These are phyloP conservation scores for Cucurbitaria berberidis DNA, from an alignment of 2,329 filamentous ascomycete species.

Conservation along the genomic window DNA sequence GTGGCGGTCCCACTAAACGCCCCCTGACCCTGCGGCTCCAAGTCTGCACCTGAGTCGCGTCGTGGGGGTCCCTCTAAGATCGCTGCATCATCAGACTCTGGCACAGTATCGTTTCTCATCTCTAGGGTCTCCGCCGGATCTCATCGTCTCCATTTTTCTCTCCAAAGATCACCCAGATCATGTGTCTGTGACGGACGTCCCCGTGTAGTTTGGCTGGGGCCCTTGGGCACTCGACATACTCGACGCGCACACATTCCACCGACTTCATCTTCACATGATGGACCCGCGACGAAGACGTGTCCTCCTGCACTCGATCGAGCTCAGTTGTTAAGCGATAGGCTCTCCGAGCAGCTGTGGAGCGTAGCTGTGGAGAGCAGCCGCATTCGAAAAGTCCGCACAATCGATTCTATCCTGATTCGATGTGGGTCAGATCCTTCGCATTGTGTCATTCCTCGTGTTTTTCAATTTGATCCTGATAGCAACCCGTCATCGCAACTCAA, in stretches of 20 bases:
- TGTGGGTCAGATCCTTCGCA: neutral
- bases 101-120: neutral
- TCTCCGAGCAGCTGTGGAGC: neutral
- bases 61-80: neutral
- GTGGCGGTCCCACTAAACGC: neutral
- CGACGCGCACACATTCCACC: neutral
- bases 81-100: neutral
- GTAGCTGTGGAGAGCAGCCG: too few relatives aligned
- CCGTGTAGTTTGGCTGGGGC: too few relatives aligned
- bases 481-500: neutral
- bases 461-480: neutral
- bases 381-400: neutral
- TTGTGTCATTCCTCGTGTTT: conserved; percentile 3
- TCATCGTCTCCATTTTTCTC: conserved; percentile 6
- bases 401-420: neutral
- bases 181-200: neutral
- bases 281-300: neutral
- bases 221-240: neutral
- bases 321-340: neutral
- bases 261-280: neutral
- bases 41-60: neutral
- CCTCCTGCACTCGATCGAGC: neutral
- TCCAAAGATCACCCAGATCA: neutral
- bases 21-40: neutral
- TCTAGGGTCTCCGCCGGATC: neutral